phyloP scores from a whole-genome alignment of 2,329 filamentous ascomycete species.

The Monascus ruber region DNA sequence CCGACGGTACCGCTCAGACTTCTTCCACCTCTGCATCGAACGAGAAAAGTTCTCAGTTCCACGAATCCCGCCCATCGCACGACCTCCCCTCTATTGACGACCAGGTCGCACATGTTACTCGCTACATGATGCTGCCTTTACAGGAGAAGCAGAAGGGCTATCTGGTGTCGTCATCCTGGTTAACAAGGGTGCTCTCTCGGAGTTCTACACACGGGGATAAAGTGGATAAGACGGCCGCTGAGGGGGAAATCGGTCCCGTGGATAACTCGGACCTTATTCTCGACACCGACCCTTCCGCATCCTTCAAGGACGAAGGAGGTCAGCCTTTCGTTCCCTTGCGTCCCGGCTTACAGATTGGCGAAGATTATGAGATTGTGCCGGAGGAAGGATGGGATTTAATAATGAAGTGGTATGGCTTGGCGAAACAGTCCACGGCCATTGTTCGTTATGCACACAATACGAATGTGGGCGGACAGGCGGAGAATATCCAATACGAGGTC shows the following conservation, averaged over 20 bases:
- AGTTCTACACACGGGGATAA: constrained; percentile 47
- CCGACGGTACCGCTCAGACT: constrained; percentile 28
- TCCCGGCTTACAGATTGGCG: constrained; percentile 50
- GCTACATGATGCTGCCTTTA: constrained; percentile 43
- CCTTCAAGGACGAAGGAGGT: constrained; percentile 35
- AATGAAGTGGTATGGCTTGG: constrained; percentile 69
- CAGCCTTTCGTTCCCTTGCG: constrained; percentile 60
- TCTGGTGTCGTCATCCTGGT: constrained; percentile 69
- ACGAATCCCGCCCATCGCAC: constrained; percentile 11
- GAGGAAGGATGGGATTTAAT: constrained; percentile 72
- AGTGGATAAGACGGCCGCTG: constrained; percentile 46
- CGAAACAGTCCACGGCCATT: constrained; percentile 58
- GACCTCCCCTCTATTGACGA: constrained; percentile 45
- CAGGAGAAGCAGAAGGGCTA: constrained; percentile 65
- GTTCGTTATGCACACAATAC: constrained; percentile 69
- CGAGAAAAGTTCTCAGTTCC: constrained; percentile 14
- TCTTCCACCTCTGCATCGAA: constrained; percentile 19
- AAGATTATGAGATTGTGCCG: constrained; percentile 68
- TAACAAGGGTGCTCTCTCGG: constrained; percentile 59
- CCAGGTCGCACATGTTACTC: constrained; percentile 64
- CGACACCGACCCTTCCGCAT: constrained; percentile 35
- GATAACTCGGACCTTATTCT: constrained; percentile 78
- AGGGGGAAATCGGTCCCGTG: constrained; percentile 62
- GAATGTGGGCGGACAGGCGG: constrained; percentile 42
- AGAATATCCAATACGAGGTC: constrained; percentile 70